These are phyloP conservation scores for Pelargonium fulgidum DNA, from an alignment of 441 rosid species.

Conservation along the genomic window DNA sequence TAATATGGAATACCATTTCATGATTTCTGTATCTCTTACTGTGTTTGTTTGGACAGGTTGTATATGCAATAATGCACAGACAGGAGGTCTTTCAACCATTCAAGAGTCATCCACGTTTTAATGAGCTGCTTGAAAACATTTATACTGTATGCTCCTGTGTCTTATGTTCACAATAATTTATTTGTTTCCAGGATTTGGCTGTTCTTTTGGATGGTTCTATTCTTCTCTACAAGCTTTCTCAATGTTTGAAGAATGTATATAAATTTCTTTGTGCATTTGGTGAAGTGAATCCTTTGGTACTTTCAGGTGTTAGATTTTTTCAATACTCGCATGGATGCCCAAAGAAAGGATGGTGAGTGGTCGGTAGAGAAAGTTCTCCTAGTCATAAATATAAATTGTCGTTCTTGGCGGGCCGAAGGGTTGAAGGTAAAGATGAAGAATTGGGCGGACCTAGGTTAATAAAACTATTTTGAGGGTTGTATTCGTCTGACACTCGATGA, in stretches of 20 bases:
- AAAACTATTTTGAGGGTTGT: neutral
- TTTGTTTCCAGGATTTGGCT: too few species aligned
- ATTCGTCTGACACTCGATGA: neutral
- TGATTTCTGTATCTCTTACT: conserved; percentile 13
- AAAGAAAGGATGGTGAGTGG: conserved; percentile 81
- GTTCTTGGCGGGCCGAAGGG: conserved; percentile 97
- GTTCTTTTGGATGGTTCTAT: too few species aligned
- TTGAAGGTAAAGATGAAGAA: conserved; percentile 54
- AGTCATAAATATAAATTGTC: conserved; percentile 64
- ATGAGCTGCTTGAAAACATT: conserved; percentile 90
- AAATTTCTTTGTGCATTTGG: conserved; percentile 6
- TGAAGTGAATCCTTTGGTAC: conserved; percentile 12
- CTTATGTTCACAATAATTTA: neutral
- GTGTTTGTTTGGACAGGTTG: conserved; percentile 49
- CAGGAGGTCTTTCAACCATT: conserved; percentile 96
- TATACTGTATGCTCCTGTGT: conserved; percentile 45
- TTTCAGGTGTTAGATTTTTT: conserved; percentile 85
- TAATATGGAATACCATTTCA: neutral
- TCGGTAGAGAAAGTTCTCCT: conserved; percentile 90
- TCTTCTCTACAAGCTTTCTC: conserved; percentile 4
- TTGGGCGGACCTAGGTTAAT: neutral
- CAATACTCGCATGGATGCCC: conserved; percentile 87
- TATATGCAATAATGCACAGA: conserved; percentile 92
- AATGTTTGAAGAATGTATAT: conserved; percentile 3
- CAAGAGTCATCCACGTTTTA: conserved; percentile 81